These are phyloP conservation scores for Colletotrichum noveboracense DNA, from an alignment of 2,329 filamentous ascomycete genomes.

Conservation along the genomic window DNA sequence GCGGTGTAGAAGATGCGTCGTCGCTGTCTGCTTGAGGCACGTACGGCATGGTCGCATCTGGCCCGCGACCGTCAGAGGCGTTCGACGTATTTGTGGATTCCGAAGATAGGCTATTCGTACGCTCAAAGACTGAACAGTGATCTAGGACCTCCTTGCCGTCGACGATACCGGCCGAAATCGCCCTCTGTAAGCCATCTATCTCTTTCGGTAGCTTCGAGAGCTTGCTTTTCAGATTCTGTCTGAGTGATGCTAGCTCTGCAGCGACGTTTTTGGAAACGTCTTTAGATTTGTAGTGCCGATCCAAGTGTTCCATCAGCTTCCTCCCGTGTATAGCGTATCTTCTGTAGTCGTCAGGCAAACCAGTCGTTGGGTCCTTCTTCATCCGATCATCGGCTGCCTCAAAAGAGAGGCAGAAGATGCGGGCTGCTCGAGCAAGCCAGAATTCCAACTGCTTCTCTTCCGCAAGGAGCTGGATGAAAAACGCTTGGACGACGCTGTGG, in stretches of 20 bases:
- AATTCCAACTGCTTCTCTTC: conserved; percentile 45
- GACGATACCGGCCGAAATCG: conserved; percentile 41
- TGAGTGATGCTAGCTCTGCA: conserved; percentile 32
- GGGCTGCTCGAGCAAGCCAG: conserved; percentile 55
- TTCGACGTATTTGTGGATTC: conserved; percentile 43
- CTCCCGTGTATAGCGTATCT: conserved; percentile 57
- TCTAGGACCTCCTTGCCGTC: conserved; percentile 34
- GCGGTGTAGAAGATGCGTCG: conserved; percentile 23
- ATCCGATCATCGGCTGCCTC: conserved; percentile 50
- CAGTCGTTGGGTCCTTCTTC: conserved; percentile 39
- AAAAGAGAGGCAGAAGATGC: conserved; percentile 55
- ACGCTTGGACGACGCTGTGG: conserved; percentile 58
- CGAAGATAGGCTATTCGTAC: conserved; percentile 51
- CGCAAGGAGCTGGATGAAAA: conserved; percentile 52
- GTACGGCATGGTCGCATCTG: conserved; percentile 31
- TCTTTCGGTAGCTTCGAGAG: conserved; percentile 43
- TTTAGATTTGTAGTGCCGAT: conserved; percentile 28
- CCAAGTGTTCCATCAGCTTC: conserved; percentile 48
- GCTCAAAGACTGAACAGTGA: conserved; percentile 56
- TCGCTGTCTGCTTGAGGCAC: conserved; percentile 34
- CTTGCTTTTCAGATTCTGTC: conserved; percentile 37
- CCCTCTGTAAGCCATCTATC: conserved; percentile 48
- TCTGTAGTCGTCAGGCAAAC: conserved; percentile 56
- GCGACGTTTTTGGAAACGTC: conserved; percentile 27
- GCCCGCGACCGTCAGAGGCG: conserved; percentile 25